Percentiles rank a stretch among this genome's conserved stretches.
Evolutionary conservation across 2,329 filamentous ascomycete genomes (phyloP).

Genomic region (Exophiala viscosa): DNA sequence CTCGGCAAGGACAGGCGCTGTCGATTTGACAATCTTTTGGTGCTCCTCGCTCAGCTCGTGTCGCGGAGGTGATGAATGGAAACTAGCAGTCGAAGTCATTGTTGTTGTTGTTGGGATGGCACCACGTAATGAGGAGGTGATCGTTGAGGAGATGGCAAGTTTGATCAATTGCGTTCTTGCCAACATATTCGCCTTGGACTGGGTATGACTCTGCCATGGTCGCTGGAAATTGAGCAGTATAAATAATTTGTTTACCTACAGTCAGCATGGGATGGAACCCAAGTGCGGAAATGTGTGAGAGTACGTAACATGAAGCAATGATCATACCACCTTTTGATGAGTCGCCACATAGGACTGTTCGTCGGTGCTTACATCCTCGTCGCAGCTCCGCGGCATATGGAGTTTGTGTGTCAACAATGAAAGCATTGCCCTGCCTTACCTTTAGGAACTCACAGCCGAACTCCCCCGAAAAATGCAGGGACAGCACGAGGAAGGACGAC

Average conservation of each 20-base stretch:
- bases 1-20: slow-evolving; percentile 64
- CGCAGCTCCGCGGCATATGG: background rate
- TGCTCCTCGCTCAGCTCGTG: slow-evolving; percentile 56
- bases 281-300: background rate
- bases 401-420: background rate
- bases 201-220: background rate
- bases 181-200: background rate
- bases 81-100: background rate
- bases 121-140: background rate
- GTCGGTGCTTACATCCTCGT: background rate
- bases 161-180: background rate
- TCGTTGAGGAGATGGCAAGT: background rate
- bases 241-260: background rate
- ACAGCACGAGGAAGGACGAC: background rate
- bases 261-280: background rate
- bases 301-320: background rate
- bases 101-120: background rate
- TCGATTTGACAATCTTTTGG: slow-evolving; percentile 63
- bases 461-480: background rate
- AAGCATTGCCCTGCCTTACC: background rate
- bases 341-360: background rate
- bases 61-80: background rate
- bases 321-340: background rate
- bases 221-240: background rate
- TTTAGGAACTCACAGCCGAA: background rate